Percentiles rank a stretch among this genome's conserved stretches.
Conservation (phyloP, 2,329 filamentous ascomycete species). For the Fusarium falciforme region DNA sequence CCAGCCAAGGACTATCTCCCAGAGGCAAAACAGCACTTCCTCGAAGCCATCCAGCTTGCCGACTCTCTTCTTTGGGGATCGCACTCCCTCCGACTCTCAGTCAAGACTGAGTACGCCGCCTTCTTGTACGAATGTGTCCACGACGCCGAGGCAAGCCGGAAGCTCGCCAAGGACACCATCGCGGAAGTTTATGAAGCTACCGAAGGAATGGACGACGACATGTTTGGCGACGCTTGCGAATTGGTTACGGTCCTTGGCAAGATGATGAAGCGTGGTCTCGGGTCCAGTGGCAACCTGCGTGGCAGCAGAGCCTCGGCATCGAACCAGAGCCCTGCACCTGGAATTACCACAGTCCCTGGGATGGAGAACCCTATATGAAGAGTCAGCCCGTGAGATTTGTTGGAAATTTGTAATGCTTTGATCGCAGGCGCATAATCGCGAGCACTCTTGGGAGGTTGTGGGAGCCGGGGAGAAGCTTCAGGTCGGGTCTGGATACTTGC, state of each 20-base stretch:
- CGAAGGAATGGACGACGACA: slow-evolving; percentile 94
- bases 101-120: slow-evolving; percentile 91
- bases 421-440: neutral
- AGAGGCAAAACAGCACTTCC: slow-evolving; percentile 83
- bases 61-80: slow-evolving; percentile 84
- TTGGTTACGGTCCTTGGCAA: slow-evolving; percentile 86
- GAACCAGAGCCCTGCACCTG: slow-evolving; percentile 24
- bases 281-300: slow-evolving; percentile 49
- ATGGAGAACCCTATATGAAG: slow-evolving; percentile 59
- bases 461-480: neutral
- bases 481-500: neutral
- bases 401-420: slow-evolving; percentile 11
- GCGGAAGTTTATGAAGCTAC: slow-evolving; percentile 90
- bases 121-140: slow-evolving; percentile 95
- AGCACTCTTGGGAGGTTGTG: neutral
- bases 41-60: slow-evolving; percentile 79
- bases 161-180: slow-evolving; percentile 84
- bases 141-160: slow-evolving; percentile 80
- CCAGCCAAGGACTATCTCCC: slow-evolving; percentile 85
- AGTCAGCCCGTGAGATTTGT: neutral
- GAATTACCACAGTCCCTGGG: slow-evolving; percentile 47
- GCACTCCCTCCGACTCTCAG: slow-evolving; percentile 87
- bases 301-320: slow-evolving; percentile 46
- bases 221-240: slow-evolving; percentile 91
- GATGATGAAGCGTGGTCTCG: slow-evolving; percentile 84